These are phyloP conservation scores for Ormosia emarginata DNA, from an alignment of 306 rosid species.

Conservation along the genomic window DNA sequence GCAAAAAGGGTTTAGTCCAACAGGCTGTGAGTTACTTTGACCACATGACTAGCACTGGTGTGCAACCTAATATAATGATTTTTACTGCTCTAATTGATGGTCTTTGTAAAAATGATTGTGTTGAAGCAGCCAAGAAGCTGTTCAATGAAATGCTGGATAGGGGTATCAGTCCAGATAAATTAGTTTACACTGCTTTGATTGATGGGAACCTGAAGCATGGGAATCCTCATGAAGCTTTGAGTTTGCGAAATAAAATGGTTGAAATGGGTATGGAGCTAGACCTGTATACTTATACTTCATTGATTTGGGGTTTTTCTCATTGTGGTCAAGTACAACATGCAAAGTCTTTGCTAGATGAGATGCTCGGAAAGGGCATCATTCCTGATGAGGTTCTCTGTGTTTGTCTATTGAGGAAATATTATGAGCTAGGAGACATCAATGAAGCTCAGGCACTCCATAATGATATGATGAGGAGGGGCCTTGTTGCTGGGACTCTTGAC, in stretches of 20 bases:
- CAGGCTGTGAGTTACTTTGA: conserved; percentile 67
- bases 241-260: conserved; percentile 55
- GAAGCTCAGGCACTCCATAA: conserved; percentile 68
- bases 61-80: conserved; percentile 75
- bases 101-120: conserved; percentile 58
- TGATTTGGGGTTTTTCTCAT: conserved; percentile 72
- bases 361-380: conserved; percentile 64
- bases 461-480: conserved; percentile 60
- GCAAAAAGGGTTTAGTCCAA: conserved; percentile 69
- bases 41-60: conserved; percentile 50
- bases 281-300: conserved; percentile 74
- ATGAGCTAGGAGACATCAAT: conserved; percentile 55
- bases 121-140: conserved; percentile 65
- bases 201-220: conserved; percentile 90
- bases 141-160: conserved; percentile 74
- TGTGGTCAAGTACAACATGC: conserved; percentile 69
- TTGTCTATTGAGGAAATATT: conserved; percentile 57
- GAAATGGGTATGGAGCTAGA: conserved; percentile 74
- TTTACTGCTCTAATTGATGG: conserved; percentile 88
- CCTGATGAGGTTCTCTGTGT: conserved; percentile 79
- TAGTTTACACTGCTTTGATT: conserved; percentile 70
- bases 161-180: conserved; percentile 80
- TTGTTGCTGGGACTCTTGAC: conserved; percentile 37
- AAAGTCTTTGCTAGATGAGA: conserved; percentile 64
- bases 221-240: conserved; percentile 70